Evolutionary conservation across 352 stramenopile genomes (phyloP).

Genomic region (Phytophthora tubulina): DNA sequence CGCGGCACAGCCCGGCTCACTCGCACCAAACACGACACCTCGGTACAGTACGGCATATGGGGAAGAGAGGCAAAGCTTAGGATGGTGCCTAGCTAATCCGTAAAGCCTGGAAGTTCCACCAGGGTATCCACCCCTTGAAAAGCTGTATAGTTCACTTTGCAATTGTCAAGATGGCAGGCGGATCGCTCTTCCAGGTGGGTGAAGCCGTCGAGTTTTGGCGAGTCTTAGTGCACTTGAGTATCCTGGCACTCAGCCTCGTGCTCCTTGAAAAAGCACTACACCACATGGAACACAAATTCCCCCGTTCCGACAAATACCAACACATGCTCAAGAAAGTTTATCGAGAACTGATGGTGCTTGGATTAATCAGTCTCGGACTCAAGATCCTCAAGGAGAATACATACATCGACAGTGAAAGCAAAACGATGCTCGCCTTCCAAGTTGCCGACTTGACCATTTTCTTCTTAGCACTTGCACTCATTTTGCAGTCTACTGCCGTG

Average conservation of each 20-base stretch:
- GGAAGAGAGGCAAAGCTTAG: conserved; percentile 15
- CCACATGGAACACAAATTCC: conserved; percentile 51
- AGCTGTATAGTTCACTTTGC: conserved; percentile 26
- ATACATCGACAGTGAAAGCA: conserved; percentile 41
- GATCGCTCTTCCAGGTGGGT: conserved; percentile 62
- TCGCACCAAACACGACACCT: not conserved
- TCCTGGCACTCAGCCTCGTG: conserved; percentile 55
- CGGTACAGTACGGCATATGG: not conserved
- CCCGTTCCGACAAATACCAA: conserved; percentile 62
- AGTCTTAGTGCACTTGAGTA: conserved; percentile 52
- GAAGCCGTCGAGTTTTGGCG: conserved; percentile 62
- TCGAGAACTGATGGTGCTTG: conserved; percentile 67
- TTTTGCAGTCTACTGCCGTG: conserved; percentile 53
- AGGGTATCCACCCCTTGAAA: not conserved
- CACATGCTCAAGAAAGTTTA: conserved; percentile 76
- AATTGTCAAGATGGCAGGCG: conserved; percentile 27
- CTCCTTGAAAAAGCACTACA: conserved; percentile 54
- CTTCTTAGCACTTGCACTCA: conserved; percentile 55
- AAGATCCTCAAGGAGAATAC: conserved; percentile 57
- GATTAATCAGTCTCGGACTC: conserved; percentile 55
- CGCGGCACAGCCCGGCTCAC: conserved; percentile 13
- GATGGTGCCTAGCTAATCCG: conserved; percentile 19
- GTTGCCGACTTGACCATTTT: conserved; percentile 64
- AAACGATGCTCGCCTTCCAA: conserved; percentile 57
- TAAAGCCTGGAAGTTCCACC: conserved; percentile 2